These are phyloP conservation scores for Zygnema cylindricum DNA, from an alignment of 139 green algal genomes.

Conservation along the genomic window DNA sequence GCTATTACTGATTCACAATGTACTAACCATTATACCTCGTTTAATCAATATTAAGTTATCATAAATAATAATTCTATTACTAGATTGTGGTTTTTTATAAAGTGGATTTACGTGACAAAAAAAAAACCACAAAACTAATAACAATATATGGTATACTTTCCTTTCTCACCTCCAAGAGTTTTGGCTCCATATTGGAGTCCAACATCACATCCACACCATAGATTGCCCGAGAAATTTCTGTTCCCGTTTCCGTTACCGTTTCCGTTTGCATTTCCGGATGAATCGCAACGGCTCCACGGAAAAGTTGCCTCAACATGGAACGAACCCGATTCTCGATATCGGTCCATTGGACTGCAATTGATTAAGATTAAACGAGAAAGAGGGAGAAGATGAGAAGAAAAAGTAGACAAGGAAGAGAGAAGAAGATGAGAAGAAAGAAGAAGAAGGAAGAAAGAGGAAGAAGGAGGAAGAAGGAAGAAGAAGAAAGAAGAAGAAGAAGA, in stretches of 20 bases:
- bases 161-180: constrained; percentile 60
- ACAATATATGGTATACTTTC: background rate
- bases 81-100: background rate
- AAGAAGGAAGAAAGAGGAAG: background rate
- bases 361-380: background rate
- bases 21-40: background rate
- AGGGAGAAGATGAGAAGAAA: background rate
- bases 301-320: constrained; percentile 42
- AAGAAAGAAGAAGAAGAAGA: background rate
- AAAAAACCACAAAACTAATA: too few relatives aligned
- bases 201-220: constrained; percentile 62
- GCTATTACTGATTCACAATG: background rate
- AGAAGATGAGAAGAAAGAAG: background rate
- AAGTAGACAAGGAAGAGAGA: background rate
- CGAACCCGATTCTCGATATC: constrained; percentile 22
- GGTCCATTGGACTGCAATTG: constrained; percentile 43
- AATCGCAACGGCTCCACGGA: constrained; percentile 33
- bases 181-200: constrained; percentile 50
- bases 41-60: background rate
- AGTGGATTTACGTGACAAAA: background rate
- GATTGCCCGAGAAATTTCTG: constrained; percentile 41
- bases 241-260: too few relatives aligned
- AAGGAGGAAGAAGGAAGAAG: background rate
- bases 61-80: background rate
- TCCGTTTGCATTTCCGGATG: constrained; percentile 54